Evolutionary conservation across 345 rosid genomes (phyloP), one percentile per base, ranked within the genome.

Genomic region (Firmiana major): DNA sequence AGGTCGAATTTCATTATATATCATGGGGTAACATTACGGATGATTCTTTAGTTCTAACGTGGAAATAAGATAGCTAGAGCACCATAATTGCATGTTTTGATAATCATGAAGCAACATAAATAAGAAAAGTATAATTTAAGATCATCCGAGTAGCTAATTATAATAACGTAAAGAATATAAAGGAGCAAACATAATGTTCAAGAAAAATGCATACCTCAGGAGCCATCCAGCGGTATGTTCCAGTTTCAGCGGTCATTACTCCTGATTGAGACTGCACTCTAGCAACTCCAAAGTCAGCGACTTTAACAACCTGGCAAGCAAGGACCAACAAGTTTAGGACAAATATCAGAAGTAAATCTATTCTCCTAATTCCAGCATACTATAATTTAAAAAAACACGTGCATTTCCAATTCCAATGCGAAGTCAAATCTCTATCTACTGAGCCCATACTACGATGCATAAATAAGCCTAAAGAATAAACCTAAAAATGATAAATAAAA

Each of bases 191-290:
- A 65, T 67, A 21, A 42, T 48, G 26, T 63, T 49, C 48, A 68
- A 34, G 80, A 9, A 58, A 79, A 77, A 77, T 71, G 46, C 75
- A 81, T 79, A 92, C 98, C 93, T 96, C 98, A 40, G 99, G 99
- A 85, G 97, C 98, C 98, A 96, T 96, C 99, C 99, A 96, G 72
- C 97, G 93, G 88, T 96, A 96, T 26, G 99, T 96, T 82, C 99
- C 98, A 71, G 97, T 94, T 89, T 92, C 98, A 76, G 97, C 97
- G 48, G 98, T 94, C 98, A 94, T 92, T 60, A 94, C 97, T 45
- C 97, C 99, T 76, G 97, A 86, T 64, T 92, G 88, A 76, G 92
- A 82, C 88, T 90, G 94, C 85, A 96, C 99, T 83, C 98, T 88
- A 78, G 98, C 95, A 78, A 92, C 98, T 71, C 99, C 99, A 85